Percentiles rank a stretch among this genome's conserved stretches.
These are phyloP conservation scores for Fusarium burgessii DNA, from an alignment of 2,329 filamentous ascomycete genomes.

Conservation along the genomic window DNA sequence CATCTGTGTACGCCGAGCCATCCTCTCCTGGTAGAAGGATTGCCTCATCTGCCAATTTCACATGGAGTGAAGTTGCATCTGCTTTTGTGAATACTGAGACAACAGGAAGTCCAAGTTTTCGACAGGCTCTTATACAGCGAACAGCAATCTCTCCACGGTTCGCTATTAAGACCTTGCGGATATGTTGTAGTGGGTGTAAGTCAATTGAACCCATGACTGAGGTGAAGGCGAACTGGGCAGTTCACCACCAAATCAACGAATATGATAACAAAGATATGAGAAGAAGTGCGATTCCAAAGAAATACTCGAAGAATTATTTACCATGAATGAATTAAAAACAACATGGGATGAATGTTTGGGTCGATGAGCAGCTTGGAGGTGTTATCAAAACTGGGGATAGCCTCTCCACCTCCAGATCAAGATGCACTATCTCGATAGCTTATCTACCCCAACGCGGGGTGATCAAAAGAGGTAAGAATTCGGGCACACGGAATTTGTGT, in stretches of 20 bases:
- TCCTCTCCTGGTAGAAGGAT: background rate
- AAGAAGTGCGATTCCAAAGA: rapidly evolving
- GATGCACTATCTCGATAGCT: constrained; percentile 1
- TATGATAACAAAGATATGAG: background rate
- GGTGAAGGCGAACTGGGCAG: too few species aligned
- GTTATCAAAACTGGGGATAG: constrained; percentile 11
- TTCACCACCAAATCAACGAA: background rate
- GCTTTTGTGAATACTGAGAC: background rate
- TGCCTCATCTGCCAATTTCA: background rate
- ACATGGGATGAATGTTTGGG: background rate
- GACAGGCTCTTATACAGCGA: background rate
- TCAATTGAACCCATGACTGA: background rate
- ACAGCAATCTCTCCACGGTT: constrained; percentile 6
- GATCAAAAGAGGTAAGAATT: constrained; percentile 1
- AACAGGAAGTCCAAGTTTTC: background rate
- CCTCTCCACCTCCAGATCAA: background rate
- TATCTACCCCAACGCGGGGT: constrained; percentile 8
- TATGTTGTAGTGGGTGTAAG: constrained; percentile 2
- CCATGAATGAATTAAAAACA: background rate
- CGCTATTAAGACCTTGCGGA: background rate
- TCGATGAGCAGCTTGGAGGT: background rate
- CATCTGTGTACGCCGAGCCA: constrained; percentile 1
- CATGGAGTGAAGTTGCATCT: constrained; percentile 1
- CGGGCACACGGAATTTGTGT: background rate
- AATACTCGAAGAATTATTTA: background rate